Conservation (phyloP, 176 grass and related monocot species). For the Paspalum notatum region DNA sequence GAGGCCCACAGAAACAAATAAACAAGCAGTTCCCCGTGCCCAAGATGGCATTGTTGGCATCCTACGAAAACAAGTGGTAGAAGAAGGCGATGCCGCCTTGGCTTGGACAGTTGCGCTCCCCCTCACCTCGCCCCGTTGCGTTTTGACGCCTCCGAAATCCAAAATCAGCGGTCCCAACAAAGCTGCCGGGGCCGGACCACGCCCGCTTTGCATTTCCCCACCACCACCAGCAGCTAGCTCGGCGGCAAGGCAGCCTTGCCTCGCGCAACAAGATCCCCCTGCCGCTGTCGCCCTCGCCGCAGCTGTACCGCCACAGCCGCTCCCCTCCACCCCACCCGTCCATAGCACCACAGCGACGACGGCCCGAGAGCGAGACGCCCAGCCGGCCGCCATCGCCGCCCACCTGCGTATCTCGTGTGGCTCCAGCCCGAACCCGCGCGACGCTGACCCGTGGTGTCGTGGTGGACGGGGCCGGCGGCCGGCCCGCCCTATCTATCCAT, state of each 20-base stretch:
- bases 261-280: conserved; percentile 4
- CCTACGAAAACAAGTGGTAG: not conserved
- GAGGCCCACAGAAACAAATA: not conserved
- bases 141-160: conserved; percentile 26
- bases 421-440: conserved; percentile 2
- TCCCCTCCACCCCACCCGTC: not conserved
- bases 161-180: conserved; percentile 36
- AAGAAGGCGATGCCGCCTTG: not conserved
- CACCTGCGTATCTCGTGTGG: not conserved
- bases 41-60: not conserved
- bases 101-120: not conserved
- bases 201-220: not conserved
- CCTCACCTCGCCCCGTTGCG: not conserved
- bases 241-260: too few relatives aligned
- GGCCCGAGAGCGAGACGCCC: not conserved
- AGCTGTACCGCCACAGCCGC: conserved; percentile 5
- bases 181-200: conserved; percentile 18
- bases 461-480: not conserved
- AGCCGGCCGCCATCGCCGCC: not conserved
- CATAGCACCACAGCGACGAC: not conserved
- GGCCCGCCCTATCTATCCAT: conserved; percentile 29
- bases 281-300: conserved; percentile 34
- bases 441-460: conserved; percentile 10
- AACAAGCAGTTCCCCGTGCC: not conserved
- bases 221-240: not conserved